Conservation (phyloP, 2,329 filamentous ascomycete genomes). For the Chaetomiaceae sp. region DNA sequence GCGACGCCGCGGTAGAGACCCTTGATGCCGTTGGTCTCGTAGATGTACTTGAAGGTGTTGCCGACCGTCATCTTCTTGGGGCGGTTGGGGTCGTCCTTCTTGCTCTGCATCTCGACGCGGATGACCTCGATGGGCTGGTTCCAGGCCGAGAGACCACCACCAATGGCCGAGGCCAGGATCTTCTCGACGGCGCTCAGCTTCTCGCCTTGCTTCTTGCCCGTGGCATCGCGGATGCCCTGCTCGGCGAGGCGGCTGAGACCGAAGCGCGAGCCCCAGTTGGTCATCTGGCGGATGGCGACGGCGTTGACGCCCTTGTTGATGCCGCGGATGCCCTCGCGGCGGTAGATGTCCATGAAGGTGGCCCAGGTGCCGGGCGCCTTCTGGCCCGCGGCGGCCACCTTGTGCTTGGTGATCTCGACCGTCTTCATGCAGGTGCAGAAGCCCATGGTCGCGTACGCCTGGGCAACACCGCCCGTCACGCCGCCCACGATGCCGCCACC, state of each 20-base stretch:
- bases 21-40: slow-evolving; percentile 78
- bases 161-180: slow-evolving; percentile 77
- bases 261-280: slow-evolving; percentile 97
- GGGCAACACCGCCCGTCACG: slow-evolving; percentile 89
- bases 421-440: slow-evolving; percentile 99
- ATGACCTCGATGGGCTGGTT: slow-evolving; percentile 99
- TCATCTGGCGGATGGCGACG: slow-evolving; percentile 97
- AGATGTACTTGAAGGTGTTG: slow-evolving; percentile 83
- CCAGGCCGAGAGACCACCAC: slow-evolving; percentile 94
- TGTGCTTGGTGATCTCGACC: slow-evolving; percentile 98
- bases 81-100: slow-evolving; percentile 94
- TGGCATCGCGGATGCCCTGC: slow-evolving; percentile 73
- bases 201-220: slow-evolving; percentile 72
- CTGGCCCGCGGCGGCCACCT: slow-evolving; percentile 76
- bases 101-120: slow-evolving; percentile 99
- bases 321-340: slow-evolving; percentile 83
- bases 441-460: slow-evolving; percentile 99
- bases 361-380: slow-evolving; percentile 86
- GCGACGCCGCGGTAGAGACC: slow-evolving; percentile 94
- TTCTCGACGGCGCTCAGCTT: slow-evolving; percentile 81
- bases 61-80: slow-evolving; percentile 98
- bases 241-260: slow-evolving; percentile 90
- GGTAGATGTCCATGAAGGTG: slow-evolving; percentile 97
- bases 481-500: slow-evolving; percentile 83
- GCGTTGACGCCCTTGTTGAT: slow-evolving; percentile 99